Conservation (phyloP, 164 flowering plant species). For the Aristolochia contorta region DNA sequence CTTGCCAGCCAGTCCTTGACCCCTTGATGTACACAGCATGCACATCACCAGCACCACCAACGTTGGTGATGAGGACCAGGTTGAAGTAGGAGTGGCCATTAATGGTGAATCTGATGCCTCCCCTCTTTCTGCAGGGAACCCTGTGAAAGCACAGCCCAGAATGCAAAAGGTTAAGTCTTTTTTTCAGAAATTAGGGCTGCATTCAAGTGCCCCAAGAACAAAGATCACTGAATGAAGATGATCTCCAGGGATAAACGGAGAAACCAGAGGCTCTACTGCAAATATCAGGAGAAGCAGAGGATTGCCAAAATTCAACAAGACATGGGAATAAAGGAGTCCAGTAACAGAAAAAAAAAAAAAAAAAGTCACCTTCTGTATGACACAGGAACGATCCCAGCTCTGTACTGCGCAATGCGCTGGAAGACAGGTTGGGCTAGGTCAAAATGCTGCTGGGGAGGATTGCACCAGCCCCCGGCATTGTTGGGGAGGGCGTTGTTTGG, state of each 20-base stretch:
- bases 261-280: background rate
- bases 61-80: slow-evolving; percentile 64
- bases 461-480: slow-evolving; percentile 54
- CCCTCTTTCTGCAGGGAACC: slow-evolving; percentile 61
- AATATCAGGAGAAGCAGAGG: no score
- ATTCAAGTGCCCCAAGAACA: no score
- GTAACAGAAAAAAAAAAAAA: background rate
- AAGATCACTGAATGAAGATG: no score
- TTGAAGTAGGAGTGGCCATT: slow-evolving; percentile 79
- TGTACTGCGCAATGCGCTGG: slow-evolving; percentile 56
- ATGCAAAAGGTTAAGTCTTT: background rate
- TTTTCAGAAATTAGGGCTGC: no score
- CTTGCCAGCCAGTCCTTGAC: slow-evolving; percentile 54
- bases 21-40: slow-evolving; percentile 55
- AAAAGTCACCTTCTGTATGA: slow-evolving; percentile 45
- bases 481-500: slow-evolving; percentile 35
- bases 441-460: slow-evolving; percentile 68
- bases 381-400: slow-evolving; percentile 75
- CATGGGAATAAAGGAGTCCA: no score
- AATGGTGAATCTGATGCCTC: slow-evolving; percentile 71
- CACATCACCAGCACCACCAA: slow-evolving; percentile 82
- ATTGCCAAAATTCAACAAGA: no score
- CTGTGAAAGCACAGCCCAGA: slow-evolving; percentile 21
- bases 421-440: slow-evolving; percentile 80
- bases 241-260: no score